Evolutionary conservation across 2,329 filamentous ascomycete species (phyloP).

Genomic region (Epichloe sylvatica): DNA sequence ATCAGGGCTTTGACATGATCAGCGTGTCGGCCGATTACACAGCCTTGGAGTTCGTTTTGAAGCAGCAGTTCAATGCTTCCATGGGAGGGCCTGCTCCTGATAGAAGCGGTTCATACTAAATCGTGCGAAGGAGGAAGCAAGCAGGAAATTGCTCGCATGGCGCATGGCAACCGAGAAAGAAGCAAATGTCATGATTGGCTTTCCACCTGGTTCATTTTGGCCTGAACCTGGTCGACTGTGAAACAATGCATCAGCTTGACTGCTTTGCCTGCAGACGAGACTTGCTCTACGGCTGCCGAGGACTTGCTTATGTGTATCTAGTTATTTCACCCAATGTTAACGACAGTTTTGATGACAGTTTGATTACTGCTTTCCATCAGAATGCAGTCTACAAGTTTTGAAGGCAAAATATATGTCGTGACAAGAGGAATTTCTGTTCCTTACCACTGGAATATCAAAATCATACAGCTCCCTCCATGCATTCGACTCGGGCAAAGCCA

Average conservation of each 20-base stretch:
- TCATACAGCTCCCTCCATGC: conserved; percentile 63
- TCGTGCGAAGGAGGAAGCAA: not conserved
- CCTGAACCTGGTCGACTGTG: conserved; percentile 49
- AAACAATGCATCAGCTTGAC: conserved; percentile 70
- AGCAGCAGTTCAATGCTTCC: conserved; percentile 32
- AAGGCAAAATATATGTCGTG: not conserved
- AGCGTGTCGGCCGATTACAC: conserved; percentile 42
- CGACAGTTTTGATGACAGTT: not conserved
- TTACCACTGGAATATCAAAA: conserved; percentile 68
- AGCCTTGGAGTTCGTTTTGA: conserved; percentile 31
- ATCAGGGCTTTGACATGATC: conserved; percentile 49
- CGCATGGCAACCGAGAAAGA: not conserved
- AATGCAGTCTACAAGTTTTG: no score
- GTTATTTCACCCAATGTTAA: not conserved
- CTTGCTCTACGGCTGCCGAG: conserved; percentile 34
- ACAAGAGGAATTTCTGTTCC: not conserved
- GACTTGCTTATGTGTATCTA: conserved; percentile 51
- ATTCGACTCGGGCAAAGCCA: conserved; percentile 47
- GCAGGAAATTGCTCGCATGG: no score
- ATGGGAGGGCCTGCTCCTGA: conserved; percentile 24
- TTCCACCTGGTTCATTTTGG: conserved; percentile 52
- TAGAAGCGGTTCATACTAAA: conserved; percentile 28
- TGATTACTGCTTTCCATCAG: no score
- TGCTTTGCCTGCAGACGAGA: conserved; percentile 42
- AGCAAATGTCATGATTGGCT: not conserved